Percentiles rank a stretch among this genome's conserved stretches.
These are phyloP conservation scores for Pyricularia grisea DNA, from an alignment of 2,329 filamentous ascomycete species.

Conservation along the genomic window DNA sequence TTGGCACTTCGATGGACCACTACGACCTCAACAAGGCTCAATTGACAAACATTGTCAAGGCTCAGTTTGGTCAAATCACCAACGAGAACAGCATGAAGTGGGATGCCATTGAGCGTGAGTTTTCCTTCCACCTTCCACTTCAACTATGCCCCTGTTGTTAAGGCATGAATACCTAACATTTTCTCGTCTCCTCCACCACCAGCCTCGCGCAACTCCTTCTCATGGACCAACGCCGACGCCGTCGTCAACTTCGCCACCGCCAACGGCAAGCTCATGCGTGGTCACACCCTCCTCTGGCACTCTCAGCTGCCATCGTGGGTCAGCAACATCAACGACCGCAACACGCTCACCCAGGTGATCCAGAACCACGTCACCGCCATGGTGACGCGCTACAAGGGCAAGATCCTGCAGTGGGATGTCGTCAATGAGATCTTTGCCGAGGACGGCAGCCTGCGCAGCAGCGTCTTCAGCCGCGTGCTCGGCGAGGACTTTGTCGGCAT, in stretches of 20 bases:
- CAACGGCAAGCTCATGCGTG: slow-evolving; percentile 35
- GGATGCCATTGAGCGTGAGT: slow-evolving; percentile 48
- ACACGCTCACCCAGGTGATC: slow-evolving; percentile 43
- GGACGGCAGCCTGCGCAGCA: slow-evolving; percentile 33
- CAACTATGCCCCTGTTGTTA: not conserved
- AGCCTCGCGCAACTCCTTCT: not conserved
- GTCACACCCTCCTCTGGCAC: slow-evolving; percentile 42
- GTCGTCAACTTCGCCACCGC: slow-evolving; percentile 28
- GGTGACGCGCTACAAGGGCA: slow-evolving; percentile 41
- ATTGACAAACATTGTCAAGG: not conserved
- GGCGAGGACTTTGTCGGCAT: slow-evolving; percentile 40
- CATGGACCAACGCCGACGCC: slow-evolving; percentile 33
- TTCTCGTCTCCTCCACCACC: not conserved
- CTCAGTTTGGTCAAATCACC: slow-evolving; percentile 46
- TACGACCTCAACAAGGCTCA: not conserved
- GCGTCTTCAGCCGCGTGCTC: slow-evolving; percentile 35
- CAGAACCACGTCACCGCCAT: slow-evolving; percentile 50
- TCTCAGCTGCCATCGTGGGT: slow-evolving; percentile 43
- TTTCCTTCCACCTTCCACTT: slow-evolving; percentile 32
- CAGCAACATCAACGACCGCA: slow-evolving; percentile 37
- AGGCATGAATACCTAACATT: not conserved
- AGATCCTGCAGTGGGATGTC: slow-evolving; percentile 43
- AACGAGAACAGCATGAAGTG: slow-evolving; percentile 41
- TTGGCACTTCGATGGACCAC: not conserved
- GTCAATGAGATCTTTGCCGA: slow-evolving; percentile 45